Evolutionary conservation across 805 yeast genomes (phyloP), one percentile per base, ranked within the genome.

Genomic region (Metschnikowia dekortorum): DNA sequence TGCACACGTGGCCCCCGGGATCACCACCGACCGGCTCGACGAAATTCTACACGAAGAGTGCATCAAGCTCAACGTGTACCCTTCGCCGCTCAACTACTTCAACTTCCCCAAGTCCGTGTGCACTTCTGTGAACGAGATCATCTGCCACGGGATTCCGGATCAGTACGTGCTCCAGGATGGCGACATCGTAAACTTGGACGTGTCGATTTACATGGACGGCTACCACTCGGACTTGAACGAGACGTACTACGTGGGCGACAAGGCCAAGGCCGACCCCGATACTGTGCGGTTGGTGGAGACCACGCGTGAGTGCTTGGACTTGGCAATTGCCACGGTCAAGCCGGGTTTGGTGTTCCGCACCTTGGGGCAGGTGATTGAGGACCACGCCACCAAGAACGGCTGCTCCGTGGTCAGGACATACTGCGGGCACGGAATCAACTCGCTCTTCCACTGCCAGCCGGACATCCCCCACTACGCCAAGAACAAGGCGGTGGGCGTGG

Each of bases 71-170:
- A 83, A 85, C 56, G 89, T 91, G 3, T 94, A 94, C 66, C 99
- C 99, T 16, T 89, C 97, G 10, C 96, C 99, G 3, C 75, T 92
- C 56, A 94, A 94, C 73, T 94, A 94, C 73, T 91, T 85, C 73
- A 87, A 89, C 69, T 94, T 82, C 73, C 97, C 98, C 39, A 91
- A 90, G 66, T 83, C 94, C 22, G 80, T 89, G 39, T 94, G 99
- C 70, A 89, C 96, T 1, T 89, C 97, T 2, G 85, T 94, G 40
- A 94, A 94, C 69, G 99, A 94, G 74, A 84, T 90, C 51, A 87
- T 94, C 53, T 94, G 99, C 67, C 99, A 94, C 68, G 99, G 99
- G 55, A 87, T 94, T 52, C 99, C 99, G 29, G 99, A 94, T 69
- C 79, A 87, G 71, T 80, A 91, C 49, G 84, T 83, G 33, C 77